A percentile compares a stretch with the other conserved stretches of the same genome.
Conservation (phyloP, 1,284 basidiomycete species). For the Trichosporon sp. region DNA sequence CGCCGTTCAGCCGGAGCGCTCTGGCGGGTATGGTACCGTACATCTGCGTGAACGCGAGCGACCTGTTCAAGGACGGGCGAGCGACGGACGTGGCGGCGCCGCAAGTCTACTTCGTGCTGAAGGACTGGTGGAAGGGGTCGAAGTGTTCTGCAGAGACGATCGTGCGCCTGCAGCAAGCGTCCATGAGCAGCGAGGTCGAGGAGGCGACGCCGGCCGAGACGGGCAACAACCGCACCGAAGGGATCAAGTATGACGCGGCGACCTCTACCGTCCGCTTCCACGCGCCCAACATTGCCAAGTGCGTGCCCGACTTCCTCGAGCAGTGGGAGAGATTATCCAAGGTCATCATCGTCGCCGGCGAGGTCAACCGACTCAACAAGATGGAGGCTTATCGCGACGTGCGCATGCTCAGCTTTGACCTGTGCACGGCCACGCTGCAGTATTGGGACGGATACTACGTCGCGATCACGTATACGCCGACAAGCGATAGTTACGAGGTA, state of each 20-base stretch:
- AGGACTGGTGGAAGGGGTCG: slow-evolving; percentile 82
- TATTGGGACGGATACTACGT: slow-evolving; percentile 51
- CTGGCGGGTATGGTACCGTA: slow-evolving; percentile 61
- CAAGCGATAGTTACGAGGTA: slow-evolving; percentile 40
- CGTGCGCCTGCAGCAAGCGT: slow-evolving; percentile 70
- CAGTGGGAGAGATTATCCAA: slow-evolving; percentile 88
- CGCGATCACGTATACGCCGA: slow-evolving; percentile 42
- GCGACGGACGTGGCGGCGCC: slow-evolving; percentile 84
- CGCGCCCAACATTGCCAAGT: slow-evolving; percentile 75
- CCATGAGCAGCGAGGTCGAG: slow-evolving; percentile 54
- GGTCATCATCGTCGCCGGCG: slow-evolving; percentile 83
- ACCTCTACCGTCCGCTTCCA: slow-evolving; percentile 80
- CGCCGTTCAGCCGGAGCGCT: slow-evolving; percentile 26
- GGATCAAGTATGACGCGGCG: slow-evolving; percentile 75
- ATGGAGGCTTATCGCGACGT: slow-evolving; percentile 65
- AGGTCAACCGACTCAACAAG: slow-evolving; percentile 76
- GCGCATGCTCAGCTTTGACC: slow-evolving; percentile 72
- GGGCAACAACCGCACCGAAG: slow-evolving; percentile 22
- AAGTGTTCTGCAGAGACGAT: slow-evolving; percentile 53
- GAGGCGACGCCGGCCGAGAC: slow-evolving; percentile 50
- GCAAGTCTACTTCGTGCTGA: slow-evolving; percentile 77
- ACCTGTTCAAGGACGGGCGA: slow-evolving; percentile 71
- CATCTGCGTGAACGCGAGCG: slow-evolving; percentile 70
- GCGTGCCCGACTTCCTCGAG: slow-evolving; percentile 78
- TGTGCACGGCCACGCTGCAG: slow-evolving; percentile 80